Base-by-base conservation (phyloP, 306 rosid genomes). In the Bauhinia variegata region DNA sequence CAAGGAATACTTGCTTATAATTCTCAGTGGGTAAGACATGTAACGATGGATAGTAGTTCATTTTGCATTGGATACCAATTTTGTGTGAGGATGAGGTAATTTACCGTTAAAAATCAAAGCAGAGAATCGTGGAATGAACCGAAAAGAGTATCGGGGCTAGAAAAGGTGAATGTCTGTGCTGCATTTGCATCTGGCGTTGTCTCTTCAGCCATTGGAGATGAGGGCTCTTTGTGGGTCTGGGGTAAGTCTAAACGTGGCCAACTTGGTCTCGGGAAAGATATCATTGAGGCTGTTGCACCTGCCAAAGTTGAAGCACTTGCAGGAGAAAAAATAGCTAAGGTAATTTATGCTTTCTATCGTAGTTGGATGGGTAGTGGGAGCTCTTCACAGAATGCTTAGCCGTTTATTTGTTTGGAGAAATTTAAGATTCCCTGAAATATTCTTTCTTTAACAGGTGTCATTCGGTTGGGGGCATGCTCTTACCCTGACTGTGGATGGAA, bases 381-480 rank as follows among this genome's bases (percentile, higher is more conserved):
- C 18, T 46, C 42, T 61, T 5, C 8, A 5, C 9, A 7, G 33
- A 38, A 43, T 28, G 43, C 38, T 30, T 10, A 46, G 11, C 38
- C 31, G 28, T 28, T 46, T 46, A 2, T 50, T 44, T 46, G 6
- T 31, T 54, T 54, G 28, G 9, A 14, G 19, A 33, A 11, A 4
- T 11, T 23, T 9, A 11, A 30, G 8, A 31, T 11, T 54, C 38
- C 37, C 49, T 44, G 55, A 37, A 42, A 13, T 57, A 70, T 39
- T 41, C 33, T 67, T 68, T 75, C 43, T 69, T 79, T 81, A 72
- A 42, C 70, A 89, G 98, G 89, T 87, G 16, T 75, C 96, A 33
- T 90, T 89, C 70, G 97, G 98, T 64, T 93, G 98, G 97, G 98
- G 98, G 49, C 96, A 93, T 57, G 92, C 93, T 42, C 91, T 89